Evolutionary conservation across 441 rosid genomes (phyloP).

Genomic region (Gossypium davidsonii): DNA sequence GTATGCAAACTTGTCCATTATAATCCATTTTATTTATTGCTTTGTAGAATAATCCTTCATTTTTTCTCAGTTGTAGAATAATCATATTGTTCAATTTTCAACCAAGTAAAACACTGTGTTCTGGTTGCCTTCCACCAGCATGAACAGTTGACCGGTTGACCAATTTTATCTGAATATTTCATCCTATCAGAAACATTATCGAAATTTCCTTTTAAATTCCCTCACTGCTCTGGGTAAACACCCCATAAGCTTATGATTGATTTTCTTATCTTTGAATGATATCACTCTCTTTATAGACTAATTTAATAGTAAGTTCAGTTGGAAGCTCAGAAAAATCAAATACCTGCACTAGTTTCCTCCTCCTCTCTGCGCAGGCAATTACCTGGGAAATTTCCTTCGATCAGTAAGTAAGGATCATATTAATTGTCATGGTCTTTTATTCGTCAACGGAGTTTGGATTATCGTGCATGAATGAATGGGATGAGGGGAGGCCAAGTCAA

Average conservation of each 20-base stretch:
- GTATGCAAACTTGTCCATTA: not conserved
- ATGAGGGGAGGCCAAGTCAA: not conserved
- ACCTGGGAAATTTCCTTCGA: slow-evolving; percentile 1
- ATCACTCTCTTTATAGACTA: not conserved
- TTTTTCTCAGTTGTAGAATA: not conserved
- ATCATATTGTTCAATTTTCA: not conserved
- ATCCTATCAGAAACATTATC: not conserved
- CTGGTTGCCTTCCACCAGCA: not conserved
- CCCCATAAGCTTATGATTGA: not conserved
- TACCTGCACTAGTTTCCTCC: not conserved
- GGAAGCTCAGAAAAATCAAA: slow-evolving; percentile 8
- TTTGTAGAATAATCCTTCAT: not conserved
- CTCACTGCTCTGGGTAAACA: not conserved
- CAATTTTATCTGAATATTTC: not conserved
- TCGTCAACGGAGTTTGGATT: not conserved
- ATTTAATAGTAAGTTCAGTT: not conserved
- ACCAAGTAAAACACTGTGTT: not conserved
- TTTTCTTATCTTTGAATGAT: slow-evolving; percentile 7
- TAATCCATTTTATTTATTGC: not conserved
- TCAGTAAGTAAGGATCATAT: not conserved
- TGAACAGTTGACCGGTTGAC: not conserved
- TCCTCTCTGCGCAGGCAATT: not conserved
- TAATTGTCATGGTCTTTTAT: not conserved
- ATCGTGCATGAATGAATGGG: not conserved
- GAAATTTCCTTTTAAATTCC: not conserved